phyloP scores from a whole-genome alignment of 768 basidiomycete species.

The Mycena haematopus region DNA sequence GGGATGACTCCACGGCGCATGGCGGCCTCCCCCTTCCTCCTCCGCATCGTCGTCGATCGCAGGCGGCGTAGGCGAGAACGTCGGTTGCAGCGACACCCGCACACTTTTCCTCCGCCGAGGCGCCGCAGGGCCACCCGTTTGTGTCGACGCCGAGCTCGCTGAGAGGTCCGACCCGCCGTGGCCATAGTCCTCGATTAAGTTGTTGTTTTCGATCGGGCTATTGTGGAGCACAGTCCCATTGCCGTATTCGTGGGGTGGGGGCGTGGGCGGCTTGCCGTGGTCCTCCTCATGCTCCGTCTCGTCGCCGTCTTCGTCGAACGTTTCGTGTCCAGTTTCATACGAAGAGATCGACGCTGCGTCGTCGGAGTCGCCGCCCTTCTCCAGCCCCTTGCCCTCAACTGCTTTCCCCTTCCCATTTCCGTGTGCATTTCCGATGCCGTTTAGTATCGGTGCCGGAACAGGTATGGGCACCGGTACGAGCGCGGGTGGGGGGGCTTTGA shows the following conservation, averaged over 20 bases:
- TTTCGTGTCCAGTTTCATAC: slow-evolving; percentile 71
- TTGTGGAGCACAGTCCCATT: slow-evolving; percentile 24
- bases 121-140: slow-evolving; percentile 1
- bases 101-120: slow-evolving; percentile 70
- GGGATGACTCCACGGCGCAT: slow-evolving; percentile 31
- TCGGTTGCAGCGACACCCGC: slow-evolving; percentile 77
- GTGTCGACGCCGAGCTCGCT: slow-evolving; percentile 25
- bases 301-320: slow-evolving; percentile 46
- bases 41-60: slow-evolving; percentile 57
- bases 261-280: slow-evolving; percentile 17
- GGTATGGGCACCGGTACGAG: slow-evolving; percentile 28
- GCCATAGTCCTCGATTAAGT: slow-evolving; percentile 24
- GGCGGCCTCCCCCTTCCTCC: slow-evolving; percentile 33
- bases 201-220: slow-evolving; percentile 4
- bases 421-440: slow-evolving; percentile 20
- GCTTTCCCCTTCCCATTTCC: slow-evolving; percentile 31
- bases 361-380: slow-evolving; percentile 34
- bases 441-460: slow-evolving; percentile 17
- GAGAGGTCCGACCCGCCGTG: slow-evolving; percentile 26
- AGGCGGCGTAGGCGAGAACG: slow-evolving; percentile 76
- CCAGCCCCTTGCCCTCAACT: slow-evolving; percentile 1
- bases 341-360: slow-evolving; percentile 62
- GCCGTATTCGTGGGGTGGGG: slow-evolving; percentile 28
- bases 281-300: slow-evolving; percentile 27
- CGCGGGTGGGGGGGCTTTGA: slow-evolving; percentile 36